Base-by-base conservation (phyloP, 257 asterid genomes). In the Rhazya stricta region DNA sequence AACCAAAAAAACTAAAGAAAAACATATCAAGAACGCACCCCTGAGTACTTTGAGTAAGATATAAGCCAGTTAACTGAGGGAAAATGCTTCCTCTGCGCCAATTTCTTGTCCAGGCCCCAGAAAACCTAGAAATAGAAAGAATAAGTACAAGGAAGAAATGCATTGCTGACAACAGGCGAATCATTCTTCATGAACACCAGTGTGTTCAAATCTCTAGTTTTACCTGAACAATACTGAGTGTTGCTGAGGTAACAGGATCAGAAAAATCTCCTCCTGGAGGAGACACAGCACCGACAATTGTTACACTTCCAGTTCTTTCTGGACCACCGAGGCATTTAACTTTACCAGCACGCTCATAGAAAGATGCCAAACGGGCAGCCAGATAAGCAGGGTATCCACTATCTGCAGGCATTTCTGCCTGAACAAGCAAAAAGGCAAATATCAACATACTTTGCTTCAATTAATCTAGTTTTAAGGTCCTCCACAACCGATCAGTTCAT, bases 241-340 rank as follows among this genome's bases (percentile, higher is more conserved):
- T 95, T 56, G 99, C 98, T 78, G 99, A 92, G 57, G 99, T 95
- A 78, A 95, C 99, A 79, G 99, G 99, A 83, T 95, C 99, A 29
- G 99, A 95, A 80, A 95, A 95, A 88, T 95, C 98, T 80, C 99
- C 99, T 76, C 99, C 99, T 0, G 99, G 99, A 74, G 99, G 99
- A 81, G 99, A 95, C 81, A 95, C 99, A 39, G 99, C 99, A 78
- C 99, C 99, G 71, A 95, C 99, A 78, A 95, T 95, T 30, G 99
- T 95, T 73, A 95, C 99, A 85, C 99, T 95, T 63, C 99, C 99
- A 71, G 87, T 91, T 84, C 99, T 89, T 82, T 95, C 99, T 45
- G 99, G 99, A 69, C 97, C 94, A 83, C 99, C 99, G 66, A 95
- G 98, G 77, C 99, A 95, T 83, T 91, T 88, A 72, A 95, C 99